A percentile compares a stretch with the other conserved stretches of the same genome.
Conservation (phyloP, 2,329 filamentous ascomycete species). For the Colletotrichum australisinense region DNA sequence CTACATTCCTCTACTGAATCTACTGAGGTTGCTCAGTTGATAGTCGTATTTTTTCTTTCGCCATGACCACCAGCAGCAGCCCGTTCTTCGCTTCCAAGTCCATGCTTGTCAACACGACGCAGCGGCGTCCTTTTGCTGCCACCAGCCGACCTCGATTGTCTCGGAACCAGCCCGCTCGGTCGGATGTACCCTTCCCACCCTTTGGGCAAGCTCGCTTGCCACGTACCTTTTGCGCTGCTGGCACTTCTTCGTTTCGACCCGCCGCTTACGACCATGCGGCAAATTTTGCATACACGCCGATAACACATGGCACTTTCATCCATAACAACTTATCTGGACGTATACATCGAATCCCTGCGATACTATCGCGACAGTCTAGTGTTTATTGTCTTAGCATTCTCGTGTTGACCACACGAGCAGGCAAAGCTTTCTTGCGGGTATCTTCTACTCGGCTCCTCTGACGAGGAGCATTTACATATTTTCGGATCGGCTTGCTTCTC, state of each 20-base stretch:
- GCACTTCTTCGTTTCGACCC: slow-evolving; percentile 30
- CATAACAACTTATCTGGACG: slow-evolving; percentile 22
- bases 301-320: slow-evolving; percentile 23
- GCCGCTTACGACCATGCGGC: slow-evolving; percentile 32
- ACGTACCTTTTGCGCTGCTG: slow-evolving; percentile 27
- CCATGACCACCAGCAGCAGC: slow-evolving; percentile 25
- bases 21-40: slow-evolving; percentile 44
- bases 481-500: slow-evolving; percentile 34
- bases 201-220: slow-evolving; percentile 24
- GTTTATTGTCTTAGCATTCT: slow-evolving; percentile 37
- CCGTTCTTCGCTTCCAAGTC: slow-evolving; percentile 31
- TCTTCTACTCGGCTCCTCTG: neutral
- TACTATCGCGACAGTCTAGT: slow-evolving; percentile 28
- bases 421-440: slow-evolving; percentile 32
- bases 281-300: slow-evolving; percentile 28
- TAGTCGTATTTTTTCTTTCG: slow-evolving; percentile 36
- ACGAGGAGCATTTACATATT: slow-evolving; percentile 18
- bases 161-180: slow-evolving; percentile 39
- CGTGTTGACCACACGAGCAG: slow-evolving; percentile 9
- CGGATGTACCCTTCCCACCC: slow-evolving; percentile 4
- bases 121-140: slow-evolving; percentile 21
- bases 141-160: slow-evolving; percentile 45
- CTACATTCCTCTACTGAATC: slow-evolving; percentile 60
- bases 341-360: slow-evolving; percentile 16
- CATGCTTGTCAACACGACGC: slow-evolving; percentile 29